Conservation (phyloP, 768 basidiomycete species). For the Cantharellus anzutake region DNA sequence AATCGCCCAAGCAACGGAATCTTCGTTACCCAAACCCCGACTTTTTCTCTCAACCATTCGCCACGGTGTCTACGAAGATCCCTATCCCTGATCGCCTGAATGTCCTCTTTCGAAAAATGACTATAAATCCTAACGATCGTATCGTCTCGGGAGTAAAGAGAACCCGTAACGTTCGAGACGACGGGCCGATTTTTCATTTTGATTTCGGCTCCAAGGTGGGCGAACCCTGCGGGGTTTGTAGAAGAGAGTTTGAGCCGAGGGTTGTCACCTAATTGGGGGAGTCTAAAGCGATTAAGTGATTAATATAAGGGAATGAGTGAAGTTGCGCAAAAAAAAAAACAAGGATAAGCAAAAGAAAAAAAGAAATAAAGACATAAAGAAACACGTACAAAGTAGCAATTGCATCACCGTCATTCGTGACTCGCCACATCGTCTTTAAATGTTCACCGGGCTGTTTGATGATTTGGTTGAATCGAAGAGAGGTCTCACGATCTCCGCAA, state of each 20-base stretch:
- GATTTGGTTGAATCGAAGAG: background rate
- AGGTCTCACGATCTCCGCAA: background rate
- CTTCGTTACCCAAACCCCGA: background rate
- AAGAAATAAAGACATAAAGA: background rate
- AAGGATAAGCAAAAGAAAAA: background rate
- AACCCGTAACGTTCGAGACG: background rate
- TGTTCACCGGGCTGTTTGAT: background rate
- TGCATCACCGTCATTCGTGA: background rate
- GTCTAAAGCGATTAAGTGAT: background rate
- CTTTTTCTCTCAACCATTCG: background rate
- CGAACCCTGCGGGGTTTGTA: background rate
- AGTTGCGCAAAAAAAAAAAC: background rate
- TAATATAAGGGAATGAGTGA: background rate
- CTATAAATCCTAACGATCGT: background rate
- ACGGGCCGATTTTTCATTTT: background rate
- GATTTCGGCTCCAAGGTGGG: slow-evolving; percentile 1
- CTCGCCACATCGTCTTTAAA: slow-evolving; percentile 4
- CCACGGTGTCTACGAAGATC: background rate
- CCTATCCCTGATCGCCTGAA: background rate
- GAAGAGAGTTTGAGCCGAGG: background rate
- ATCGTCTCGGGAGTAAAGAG: background rate
- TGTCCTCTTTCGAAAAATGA: background rate
- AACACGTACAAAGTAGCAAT: background rate
- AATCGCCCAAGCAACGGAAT: background rate
- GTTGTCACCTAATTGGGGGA: background rate